Conservation (phyloP, 1,139 yeast species). For the Candida labiduridarum region DNA sequence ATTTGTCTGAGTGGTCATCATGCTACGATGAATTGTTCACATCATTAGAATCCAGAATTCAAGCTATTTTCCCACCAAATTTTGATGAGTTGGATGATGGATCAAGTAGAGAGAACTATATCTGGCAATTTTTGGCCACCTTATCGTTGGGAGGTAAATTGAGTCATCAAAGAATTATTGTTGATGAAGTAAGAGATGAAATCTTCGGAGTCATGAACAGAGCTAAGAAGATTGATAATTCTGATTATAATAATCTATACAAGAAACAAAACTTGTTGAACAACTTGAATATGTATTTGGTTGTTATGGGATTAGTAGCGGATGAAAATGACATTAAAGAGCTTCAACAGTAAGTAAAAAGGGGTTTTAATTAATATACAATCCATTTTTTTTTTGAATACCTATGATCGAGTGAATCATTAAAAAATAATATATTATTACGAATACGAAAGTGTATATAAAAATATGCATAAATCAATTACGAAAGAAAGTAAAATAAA, state of each 20-base stretch:
- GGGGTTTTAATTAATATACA: not conserved
- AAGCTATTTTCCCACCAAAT: slow-evolving; percentile 81
- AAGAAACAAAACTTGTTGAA: slow-evolving; percentile 68
- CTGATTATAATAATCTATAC: slow-evolving; percentile 56
- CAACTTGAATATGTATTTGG: slow-evolving; percentile 88
- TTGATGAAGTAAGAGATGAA: slow-evolving; percentile 92
- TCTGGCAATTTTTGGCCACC: slow-evolving; percentile 97
- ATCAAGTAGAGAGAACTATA: slow-evolving; percentile 61
- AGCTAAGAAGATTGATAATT: slow-evolving; percentile 67
- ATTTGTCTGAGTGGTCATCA: slow-evolving; percentile 72
- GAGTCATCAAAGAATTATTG: slow-evolving; percentile 91
- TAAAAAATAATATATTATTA: not conserved
- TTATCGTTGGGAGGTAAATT: slow-evolving; percentile 90
- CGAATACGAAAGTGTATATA: not conserved
- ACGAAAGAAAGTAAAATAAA: not conserved
- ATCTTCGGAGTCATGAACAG: slow-evolving; percentile 86
- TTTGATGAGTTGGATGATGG: slow-evolving; percentile 63
- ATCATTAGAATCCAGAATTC: slow-evolving; percentile 75
- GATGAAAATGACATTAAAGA: slow-evolving; percentile 66
- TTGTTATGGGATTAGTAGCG: slow-evolving; percentile 95
- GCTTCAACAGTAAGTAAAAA: slow-evolving; percentile 26
- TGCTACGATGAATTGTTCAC: slow-evolving; percentile 84
- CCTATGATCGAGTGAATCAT: not conserved
- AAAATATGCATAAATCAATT: not conserved
- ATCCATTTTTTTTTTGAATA: not conserved